These are phyloP conservation scores for Aspergillus sp. DNA, from an alignment of 2,329 filamentous ascomycete species.

Conservation along the genomic window DNA sequence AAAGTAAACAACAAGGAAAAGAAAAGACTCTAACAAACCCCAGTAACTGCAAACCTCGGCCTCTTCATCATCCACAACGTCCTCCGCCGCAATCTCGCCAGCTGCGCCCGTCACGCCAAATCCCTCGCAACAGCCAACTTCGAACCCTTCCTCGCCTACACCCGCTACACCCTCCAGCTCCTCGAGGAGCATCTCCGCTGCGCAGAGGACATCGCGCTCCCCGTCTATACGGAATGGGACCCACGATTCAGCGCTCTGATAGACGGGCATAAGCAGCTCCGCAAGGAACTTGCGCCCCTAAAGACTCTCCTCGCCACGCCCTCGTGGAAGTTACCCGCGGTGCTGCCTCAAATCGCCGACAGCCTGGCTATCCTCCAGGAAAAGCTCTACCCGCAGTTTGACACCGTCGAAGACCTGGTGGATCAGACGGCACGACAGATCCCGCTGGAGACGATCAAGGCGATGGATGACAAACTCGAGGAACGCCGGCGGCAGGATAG, in stretches of 20 bases:
- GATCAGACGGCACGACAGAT: not conserved
- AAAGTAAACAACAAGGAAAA: not conserved
- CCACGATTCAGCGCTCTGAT: not conserved
- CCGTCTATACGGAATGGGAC: not conserved
- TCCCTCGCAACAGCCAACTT: not conserved
- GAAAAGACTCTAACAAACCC: not conserved
- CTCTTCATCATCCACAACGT: conserved; percentile 10
- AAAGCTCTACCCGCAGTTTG: not conserved
- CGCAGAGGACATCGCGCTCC: conserved; percentile 3
- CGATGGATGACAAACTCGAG: not conserved
- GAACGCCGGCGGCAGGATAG: not conserved
- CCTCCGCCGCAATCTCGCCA: conserved; percentile 6
- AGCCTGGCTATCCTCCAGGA: not conserved
- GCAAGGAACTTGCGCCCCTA: not conserved
- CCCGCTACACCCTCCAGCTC: conserved; percentile 5
- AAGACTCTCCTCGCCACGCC: not conserved
- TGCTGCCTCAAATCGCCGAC: not conserved
- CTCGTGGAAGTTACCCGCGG: not conserved
- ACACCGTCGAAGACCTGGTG: not conserved
- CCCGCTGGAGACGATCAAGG: not conserved
- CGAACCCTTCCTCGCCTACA: conserved; percentile 3
- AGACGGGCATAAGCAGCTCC: not conserved
- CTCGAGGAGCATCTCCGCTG: conserved; percentile 2
- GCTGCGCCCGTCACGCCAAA: not conserved
- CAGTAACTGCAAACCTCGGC: conserved; percentile 2